Evolutionary conservation across 768 basidiomycete species (phyloP).

Genomic region (Podaxis mareebaensis): DNA sequence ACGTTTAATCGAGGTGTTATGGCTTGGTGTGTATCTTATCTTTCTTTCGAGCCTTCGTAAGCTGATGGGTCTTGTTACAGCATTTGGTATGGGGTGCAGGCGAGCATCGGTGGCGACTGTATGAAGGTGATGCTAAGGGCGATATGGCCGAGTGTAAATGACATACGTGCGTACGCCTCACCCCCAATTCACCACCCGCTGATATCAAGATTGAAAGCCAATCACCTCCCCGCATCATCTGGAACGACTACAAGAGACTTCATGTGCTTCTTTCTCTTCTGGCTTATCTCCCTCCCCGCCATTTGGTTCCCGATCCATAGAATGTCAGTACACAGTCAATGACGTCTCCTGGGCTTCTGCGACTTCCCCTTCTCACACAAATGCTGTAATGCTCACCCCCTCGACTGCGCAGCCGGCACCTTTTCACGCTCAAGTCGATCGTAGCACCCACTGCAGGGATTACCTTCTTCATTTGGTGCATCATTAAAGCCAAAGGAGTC

Average conservation of each 20-base stretch:
- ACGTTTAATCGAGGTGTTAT: conserved; percentile 74
- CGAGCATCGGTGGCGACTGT: conserved; percentile 82
- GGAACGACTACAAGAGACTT: conserved; percentile 78
- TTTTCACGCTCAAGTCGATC: conserved; percentile 79
- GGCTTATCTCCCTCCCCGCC: conserved; percentile 75
- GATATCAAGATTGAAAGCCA: conserved; percentile 41
- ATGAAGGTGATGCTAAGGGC: conserved; percentile 72
- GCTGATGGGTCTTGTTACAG: conserved; percentile 28
- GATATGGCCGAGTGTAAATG: conserved; percentile 74
- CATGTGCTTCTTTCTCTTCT: conserved; percentile 86
- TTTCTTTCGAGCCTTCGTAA: not conserved
- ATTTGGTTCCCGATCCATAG: conserved; percentile 85
- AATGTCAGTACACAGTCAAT: conserved; percentile 47
- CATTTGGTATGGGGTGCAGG: conserved; percentile 79
- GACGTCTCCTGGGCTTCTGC: conserved; percentile 15
- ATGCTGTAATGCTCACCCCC: conserved; percentile 8
- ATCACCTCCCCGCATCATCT: conserved; percentile 70
- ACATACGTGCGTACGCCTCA: conserved; percentile 50
- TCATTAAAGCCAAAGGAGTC: conserved; percentile 74
- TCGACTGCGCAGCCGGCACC: conserved; percentile 52
- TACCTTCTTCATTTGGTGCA: conserved; percentile 76
- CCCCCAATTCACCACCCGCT: conserved; percentile 1
- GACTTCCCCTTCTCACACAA: not conserved
- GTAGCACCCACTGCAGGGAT: conserved; percentile 71
- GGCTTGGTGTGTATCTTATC: conserved; percentile 54